Evolutionary conservation across 305 asterid genomes (phyloP), one percentile per base, ranked within the genome.

Genomic region (Fraxinus ornus): DNA sequence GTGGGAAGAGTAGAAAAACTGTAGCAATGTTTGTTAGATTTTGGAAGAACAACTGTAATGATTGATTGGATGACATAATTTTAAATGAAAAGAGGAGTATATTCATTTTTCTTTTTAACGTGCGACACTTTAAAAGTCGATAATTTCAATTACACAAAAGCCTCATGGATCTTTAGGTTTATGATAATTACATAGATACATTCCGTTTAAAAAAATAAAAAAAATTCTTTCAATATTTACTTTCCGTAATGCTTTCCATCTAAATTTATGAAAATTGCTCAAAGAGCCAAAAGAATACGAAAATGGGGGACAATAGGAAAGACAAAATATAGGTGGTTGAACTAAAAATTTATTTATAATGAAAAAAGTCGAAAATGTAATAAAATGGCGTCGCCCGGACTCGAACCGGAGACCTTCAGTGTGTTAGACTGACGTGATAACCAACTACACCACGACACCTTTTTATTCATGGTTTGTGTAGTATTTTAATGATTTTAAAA

Each of bases 351-450:
- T 7, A 7, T 57, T 57, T 2, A 19, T 5, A 3, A 52, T 4
- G 64, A 5, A n/a, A n/a, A 52, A 52, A 17, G 24, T 17, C 22
- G 24, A 17, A 52, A 17, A 52, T 47, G 57, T 3, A 0, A 30
- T 3, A 0, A 30, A 0, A 7, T 89, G 90, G 92, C 87, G 62
- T 86, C 89, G 84, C 90, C 89, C 85, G 88, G 89, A 22, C 47
- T 88, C 70, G 88, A 88, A 90, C 89, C 89, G 89, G 91, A 90
- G 91, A 88, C 91, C 89, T 90, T 88, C 90, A 87, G 89, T 88
- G 91, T 87, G 91, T 90, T 88, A 88, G 91, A 88, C 90, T 88
- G 89, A 88, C 91, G 88, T 86, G 89, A 86, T 88, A 90, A 88
- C 91, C 91, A 87, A 88, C 91, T 88, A 88, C 89, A 86, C 91